These are phyloP conservation scores for Fusarium temperatum DNA, from an alignment of 2,329 filamentous ascomycete genomes.

Conservation along the genomic window DNA sequence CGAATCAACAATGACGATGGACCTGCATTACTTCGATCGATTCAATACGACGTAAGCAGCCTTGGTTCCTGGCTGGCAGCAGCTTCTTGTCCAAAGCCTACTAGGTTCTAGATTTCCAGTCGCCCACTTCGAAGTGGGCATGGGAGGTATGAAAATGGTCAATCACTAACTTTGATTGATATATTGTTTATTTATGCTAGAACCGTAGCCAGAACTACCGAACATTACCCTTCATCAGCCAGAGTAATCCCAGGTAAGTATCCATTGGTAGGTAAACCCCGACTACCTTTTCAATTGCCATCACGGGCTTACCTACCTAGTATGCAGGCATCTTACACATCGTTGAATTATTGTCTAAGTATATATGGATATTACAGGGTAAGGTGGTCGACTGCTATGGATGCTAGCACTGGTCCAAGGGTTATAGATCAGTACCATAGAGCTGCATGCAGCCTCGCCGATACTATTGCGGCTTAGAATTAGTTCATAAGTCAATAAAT, in stretches of 20 bases:
- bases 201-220: background rate
- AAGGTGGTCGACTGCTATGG: background rate
- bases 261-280: background rate
- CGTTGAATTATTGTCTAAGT: background rate
- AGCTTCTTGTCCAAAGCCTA: background rate
- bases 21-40: constrained; percentile 16
- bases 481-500: background rate
- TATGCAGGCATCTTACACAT: background rate
- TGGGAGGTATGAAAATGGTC: background rate
- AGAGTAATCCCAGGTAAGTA: background rate
- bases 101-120: constrained; percentile 1
- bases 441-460: background rate
- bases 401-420: background rate
- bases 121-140: background rate
- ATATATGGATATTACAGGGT: background rate
- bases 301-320: background rate
- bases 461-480: background rate
- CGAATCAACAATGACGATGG: constrained; percentile 9
- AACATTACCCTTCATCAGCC: background rate
- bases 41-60: constrained; percentile 17
- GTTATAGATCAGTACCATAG: background rate
- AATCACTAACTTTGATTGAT: background rate
- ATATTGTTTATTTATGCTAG: background rate
- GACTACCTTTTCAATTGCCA: background rate
- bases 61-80: constrained; percentile 13